Conservation (phyloP, 2,329 filamentous ascomycete genomes). For the Camillea tinctor region DNA sequence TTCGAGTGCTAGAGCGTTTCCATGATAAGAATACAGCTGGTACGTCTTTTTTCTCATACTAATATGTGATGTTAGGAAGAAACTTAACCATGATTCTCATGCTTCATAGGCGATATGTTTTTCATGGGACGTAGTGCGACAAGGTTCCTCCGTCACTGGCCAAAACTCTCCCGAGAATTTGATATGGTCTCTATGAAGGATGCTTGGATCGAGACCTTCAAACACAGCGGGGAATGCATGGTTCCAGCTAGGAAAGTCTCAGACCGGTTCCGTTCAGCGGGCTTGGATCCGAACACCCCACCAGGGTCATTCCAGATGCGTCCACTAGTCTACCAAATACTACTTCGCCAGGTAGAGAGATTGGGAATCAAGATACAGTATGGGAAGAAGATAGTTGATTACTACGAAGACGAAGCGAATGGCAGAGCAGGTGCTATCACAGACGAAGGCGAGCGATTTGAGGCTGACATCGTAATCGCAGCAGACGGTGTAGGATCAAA, state of each 20-base stretch:
- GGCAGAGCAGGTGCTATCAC: conserved; percentile 47
- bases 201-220: conserved; percentile 55
- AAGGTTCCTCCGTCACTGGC: conserved; percentile 55
- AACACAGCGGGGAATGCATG: conserved; percentile 49
- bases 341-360: conserved; percentile 46
- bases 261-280: conserved; percentile 43
- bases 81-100: conserved; percentile 5
- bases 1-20: conserved; percentile 46
- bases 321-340: conserved; percentile 55
- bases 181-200: conserved; percentile 51
- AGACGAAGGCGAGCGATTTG: conserved; percentile 47
- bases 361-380: conserved; percentile 48
- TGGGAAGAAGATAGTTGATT: conserved; percentile 46
- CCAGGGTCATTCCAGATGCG: conserved; percentile 57
- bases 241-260: conserved; percentile 48
- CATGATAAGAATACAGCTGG: conserved; percentile 50
- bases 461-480: conserved; percentile 47
- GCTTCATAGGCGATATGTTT: conserved; percentile 52
- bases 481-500: conserved; percentile 48
- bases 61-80: not conserved
- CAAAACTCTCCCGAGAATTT: conserved; percentile 50
- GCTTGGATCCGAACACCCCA: conserved; percentile 43
- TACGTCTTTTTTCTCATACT: conserved; percentile 27
- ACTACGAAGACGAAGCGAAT: conserved; percentile 44
- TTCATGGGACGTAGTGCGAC: conserved; percentile 58